Evolutionary conservation across 345 rosid genomes (phyloP).

Genomic region (Iberis pinnata): DNA sequence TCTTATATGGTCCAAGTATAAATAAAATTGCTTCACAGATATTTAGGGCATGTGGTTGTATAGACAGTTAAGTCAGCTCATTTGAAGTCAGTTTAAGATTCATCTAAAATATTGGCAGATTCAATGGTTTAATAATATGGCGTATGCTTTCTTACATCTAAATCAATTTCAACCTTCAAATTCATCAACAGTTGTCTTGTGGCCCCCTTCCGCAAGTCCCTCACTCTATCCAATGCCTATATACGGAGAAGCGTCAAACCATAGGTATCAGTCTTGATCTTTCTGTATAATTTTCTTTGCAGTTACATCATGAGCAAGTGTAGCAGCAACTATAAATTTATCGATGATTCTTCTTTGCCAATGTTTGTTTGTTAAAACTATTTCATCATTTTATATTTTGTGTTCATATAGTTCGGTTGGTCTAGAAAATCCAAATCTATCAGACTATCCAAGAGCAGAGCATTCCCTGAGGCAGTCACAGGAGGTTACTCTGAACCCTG

Average conservation of each 20-base stretch:
- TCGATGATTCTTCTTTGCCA: conserved; percentile 9
- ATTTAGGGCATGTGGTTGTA: not conserved
- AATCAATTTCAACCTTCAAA: not conserved
- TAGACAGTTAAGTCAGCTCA: conserved; percentile 7
- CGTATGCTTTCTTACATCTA: conserved; percentile 4
- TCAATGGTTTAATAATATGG: not conserved
- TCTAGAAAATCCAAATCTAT: conserved; percentile 57
- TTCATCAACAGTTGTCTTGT: conserved; percentile 57
- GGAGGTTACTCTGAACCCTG: conserved; percentile 61
- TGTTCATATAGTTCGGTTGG: conserved; percentile 53
- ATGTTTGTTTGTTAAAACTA: not conserved
- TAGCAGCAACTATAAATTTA: not conserved
- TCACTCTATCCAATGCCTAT: conserved; percentile 78
- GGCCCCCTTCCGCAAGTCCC: conserved; percentile 90
- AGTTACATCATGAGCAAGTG: not conserved
- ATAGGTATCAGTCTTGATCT: conserved; percentile 48
- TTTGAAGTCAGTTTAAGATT: conserved; percentile 15
- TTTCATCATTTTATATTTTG: conserved; percentile 16
- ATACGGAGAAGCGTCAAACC: conserved; percentile 91
- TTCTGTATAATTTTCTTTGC: not conserved
- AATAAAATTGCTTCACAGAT: not conserved
- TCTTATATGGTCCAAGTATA: not conserved
- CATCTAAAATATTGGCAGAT: conserved; percentile 5
- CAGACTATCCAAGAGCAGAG: conserved; percentile 66
- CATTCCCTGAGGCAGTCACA: conserved; percentile 46